These are phyloP conservation scores for Zalaria sp. DNA, from an alignment of 2,329 filamentous ascomycete genomes.

Conservation along the genomic window DNA sequence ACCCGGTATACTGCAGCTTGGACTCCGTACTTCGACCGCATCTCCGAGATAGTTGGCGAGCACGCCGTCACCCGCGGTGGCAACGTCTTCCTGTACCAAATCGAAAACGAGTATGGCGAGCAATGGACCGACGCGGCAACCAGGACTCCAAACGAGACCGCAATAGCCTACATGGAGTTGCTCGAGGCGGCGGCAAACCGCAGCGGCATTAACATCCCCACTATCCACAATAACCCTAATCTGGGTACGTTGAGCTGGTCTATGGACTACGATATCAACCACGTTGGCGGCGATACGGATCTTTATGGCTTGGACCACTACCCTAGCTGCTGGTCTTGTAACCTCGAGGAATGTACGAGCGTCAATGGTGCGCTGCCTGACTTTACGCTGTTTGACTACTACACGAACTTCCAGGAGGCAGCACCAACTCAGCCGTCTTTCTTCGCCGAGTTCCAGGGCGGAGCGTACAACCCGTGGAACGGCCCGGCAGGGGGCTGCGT, in stretches of 20 bases:
- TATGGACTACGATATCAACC: conserved; percentile 36
- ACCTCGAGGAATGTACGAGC: conserved; percentile 44
- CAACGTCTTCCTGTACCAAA: conserved; percentile 42
- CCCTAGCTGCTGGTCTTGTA: conserved; percentile 47
- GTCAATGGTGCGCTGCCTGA: conserved; percentile 44
- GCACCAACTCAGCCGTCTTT: conserved; percentile 37
- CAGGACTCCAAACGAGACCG: conserved; percentile 31
- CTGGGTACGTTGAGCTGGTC: conserved; percentile 46
- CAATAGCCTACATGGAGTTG: conserved; percentile 40
- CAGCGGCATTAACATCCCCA: conserved; percentile 44
- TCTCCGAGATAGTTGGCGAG: conserved; percentile 36
- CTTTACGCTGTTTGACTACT: conserved; percentile 36
- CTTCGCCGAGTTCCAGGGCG: conserved; percentile 47
- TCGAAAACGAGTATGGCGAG: conserved; percentile 39
- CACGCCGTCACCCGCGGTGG: conserved; percentile 44
- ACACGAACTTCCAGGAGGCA: conserved; percentile 23
- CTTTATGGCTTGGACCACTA: conserved; percentile 23
- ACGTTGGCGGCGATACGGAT: conserved; percentile 39
- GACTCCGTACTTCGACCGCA: conserved; percentile 33
- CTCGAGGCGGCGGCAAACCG: conserved; percentile 39
- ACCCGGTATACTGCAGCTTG: conserved; percentile 37
- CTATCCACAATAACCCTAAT: conserved; percentile 47
- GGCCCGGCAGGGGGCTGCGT: conserved; percentile 32
- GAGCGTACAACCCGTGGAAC: conserved; percentile 45
- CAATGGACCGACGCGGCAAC: conserved; percentile 9